Conservation (phyloP, 2,329 filamentous ascomycete species). For the Samsoniella hepiali region DNA sequence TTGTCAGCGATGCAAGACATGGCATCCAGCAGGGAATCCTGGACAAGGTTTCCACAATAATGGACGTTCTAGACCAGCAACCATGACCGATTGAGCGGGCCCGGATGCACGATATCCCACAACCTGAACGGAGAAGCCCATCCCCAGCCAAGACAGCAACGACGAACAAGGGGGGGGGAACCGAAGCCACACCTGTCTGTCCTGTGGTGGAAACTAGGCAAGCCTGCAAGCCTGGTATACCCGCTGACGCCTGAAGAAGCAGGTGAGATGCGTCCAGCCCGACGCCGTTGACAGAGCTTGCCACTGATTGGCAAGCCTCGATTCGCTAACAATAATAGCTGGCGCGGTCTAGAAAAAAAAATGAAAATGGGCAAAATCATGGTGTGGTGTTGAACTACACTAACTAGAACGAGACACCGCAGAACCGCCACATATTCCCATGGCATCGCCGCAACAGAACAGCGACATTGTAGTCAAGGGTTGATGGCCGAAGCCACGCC, state of each 20-base stretch:
- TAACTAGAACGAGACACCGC: not conserved
- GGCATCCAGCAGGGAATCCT: slow-evolving; percentile 1
- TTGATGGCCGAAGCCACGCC: not conserved
- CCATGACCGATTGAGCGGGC: slow-evolving; percentile 16
- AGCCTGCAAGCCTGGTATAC: not conserved
- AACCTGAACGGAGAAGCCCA: not conserved
- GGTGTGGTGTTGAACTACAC: too few species aligned
- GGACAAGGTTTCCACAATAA: slow-evolving; percentile 8
- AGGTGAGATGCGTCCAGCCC: not conserved
- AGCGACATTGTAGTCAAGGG: too few species aligned
- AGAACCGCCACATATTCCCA: not conserved
- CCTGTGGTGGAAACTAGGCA: slow-evolving; percentile 10
- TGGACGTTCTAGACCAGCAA: slow-evolving; percentile 16
- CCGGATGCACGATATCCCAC: slow-evolving; percentile 14
- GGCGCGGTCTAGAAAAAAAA: not conserved
- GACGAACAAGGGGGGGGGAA: not conserved
- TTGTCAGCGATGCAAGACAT: not conserved
- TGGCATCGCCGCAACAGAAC: not conserved
- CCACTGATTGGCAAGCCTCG: slow-evolving; percentile 8
- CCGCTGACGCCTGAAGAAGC: slow-evolving; percentile 3
- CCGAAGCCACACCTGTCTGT: slow-evolving; percentile 7
- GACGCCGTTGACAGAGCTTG: not conserved
- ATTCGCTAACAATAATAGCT: not conserved
- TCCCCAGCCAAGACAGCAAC: slow-evolving; percentile 3
- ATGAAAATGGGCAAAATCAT: not conserved